Evolutionary conservation across 768 basidiomycete species (phyloP), one percentile per base, ranked within the genome.

Genomic region (Suillus hirtellus): DNA sequence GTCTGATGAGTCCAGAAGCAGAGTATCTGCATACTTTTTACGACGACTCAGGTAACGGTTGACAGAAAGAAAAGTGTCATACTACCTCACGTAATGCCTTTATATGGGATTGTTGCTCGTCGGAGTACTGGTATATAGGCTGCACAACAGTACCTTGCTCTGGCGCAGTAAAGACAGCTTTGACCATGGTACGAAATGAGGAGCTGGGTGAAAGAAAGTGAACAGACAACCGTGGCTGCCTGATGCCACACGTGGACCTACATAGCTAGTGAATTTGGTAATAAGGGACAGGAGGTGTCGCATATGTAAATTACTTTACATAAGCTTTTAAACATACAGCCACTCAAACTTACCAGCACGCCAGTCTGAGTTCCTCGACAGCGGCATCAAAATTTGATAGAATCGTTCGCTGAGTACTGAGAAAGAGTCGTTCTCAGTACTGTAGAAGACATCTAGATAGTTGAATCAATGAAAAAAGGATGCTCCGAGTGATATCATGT

Each of bases 81-180:
- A 89, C 92, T 64, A 89, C 92, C 81, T 89, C 80, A 62, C 81
- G 80, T 24, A 95, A 78, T 14, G 81, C 81, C 49, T 84, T 76
- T 60, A 93, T 84, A 75, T 87, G 81, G 2, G 77, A 75, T 17
- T 77, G 68, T 72, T 95, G 91, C 63, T 84, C 85, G 5, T 84
- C 82, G 8, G 87, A 81, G 73, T 94, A 93, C 4, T 79, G 74
- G 67, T 85, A 76, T 19, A 84, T 71, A 5, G 89, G 90, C 31
- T 70, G 80, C 27, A 90, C 72, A 19, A 80, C 73, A 0, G 83
- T 86, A 2, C 78, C 86, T 1, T 78, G 74, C 3, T 80, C 81
- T 1, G 92, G 92, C 1, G 70, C 69, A 3, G 84, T 86, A 67
- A 89, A 77, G 47, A 93, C 79, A 34, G 77, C 64, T 68, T 72